Percentiles rank a stretch among this genome's conserved stretches.
Evolutionary conservation across 2,329 filamentous ascomycete genomes (phyloP).

Genomic region (Colletotrichum navitas): DNA sequence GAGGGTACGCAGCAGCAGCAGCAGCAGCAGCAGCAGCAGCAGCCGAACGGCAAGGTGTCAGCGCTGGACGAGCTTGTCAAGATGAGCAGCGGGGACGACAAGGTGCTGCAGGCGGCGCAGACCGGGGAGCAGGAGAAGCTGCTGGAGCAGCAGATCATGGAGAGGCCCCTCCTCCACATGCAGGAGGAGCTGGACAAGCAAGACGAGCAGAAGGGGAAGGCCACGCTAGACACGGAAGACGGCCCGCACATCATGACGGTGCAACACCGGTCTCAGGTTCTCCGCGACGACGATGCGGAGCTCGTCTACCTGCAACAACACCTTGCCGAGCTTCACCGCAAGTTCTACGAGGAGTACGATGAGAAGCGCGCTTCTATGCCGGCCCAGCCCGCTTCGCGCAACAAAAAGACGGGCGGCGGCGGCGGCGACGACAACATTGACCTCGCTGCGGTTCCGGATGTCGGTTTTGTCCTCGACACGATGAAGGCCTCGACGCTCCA

Average conservation of each 20-base stretch:
- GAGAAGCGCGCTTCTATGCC: slow-evolving; percentile 54
- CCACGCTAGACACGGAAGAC: slow-evolving; percentile 59
- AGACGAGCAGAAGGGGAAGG: slow-evolving; percentile 72
- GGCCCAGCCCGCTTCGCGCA: slow-evolving; percentile 33
- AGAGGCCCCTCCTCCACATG: slow-evolving; percentile 89
- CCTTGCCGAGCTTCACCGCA: slow-evolving; percentile 78
- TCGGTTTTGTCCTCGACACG: slow-evolving; percentile 84
- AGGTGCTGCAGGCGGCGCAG: slow-evolving; percentile 78
- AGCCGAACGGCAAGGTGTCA: slow-evolving; percentile 46
- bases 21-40: not conserved
- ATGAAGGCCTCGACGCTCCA: slow-evolving; percentile 84
- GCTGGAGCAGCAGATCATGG: slow-evolving; percentile 88
- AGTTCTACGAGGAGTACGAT: slow-evolving; percentile 89
- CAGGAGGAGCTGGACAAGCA: slow-evolving; percentile 92
- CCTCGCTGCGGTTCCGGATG: slow-evolving; percentile 78
- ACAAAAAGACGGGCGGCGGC: slow-evolving; percentile 50
- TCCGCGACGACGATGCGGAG: slow-evolving; percentile 90
- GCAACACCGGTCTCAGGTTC: slow-evolving; percentile 74
- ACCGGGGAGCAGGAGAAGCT: slow-evolving; percentile 87
- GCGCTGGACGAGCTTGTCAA: slow-evolving; percentile 81
- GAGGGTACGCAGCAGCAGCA: not conserved
- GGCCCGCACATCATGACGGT: slow-evolving; percentile 40
- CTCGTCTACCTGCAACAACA: slow-evolving; percentile 81
- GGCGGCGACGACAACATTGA: slow-evolving; percentile 60
- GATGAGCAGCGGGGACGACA: slow-evolving; percentile 79